Base-by-base conservation (phyloP, 306 rosid genomes). In the Citrullus mucosospermus region DNA sequence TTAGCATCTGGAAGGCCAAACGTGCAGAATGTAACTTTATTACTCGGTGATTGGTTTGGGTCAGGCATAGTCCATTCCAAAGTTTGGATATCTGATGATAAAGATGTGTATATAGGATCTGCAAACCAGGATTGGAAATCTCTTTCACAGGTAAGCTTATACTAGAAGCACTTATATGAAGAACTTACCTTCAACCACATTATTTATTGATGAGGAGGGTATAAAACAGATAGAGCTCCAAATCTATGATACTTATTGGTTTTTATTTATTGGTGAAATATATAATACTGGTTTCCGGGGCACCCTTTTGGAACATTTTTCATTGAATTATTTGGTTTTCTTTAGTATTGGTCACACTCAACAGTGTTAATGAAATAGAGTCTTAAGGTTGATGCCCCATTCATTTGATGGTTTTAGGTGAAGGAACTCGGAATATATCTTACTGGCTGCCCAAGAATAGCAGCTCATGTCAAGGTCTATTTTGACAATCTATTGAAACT, bases 121-220 rank as follows among this genome's bases (percentile, higher is more conserved):
- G 97, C 97, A 50, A 95, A 95, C 81, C 90, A 92, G 85, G 98
- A 95, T 72, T 95, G 98, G 98, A 95, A 95, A 81, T 89, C 97
- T 81, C 96, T 95, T 12, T 88, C 98, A 15, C 98, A 92, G 90
- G 98, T 88, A 83, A 61, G 56, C 81, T 78, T 5, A 39, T 71
- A 22, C 6, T 46, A n/a, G 20, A 70, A 70, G 76, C 7, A 66
- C 13, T 34, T 14, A 63, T 25, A 72, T 75, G 15, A 28, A 71
- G 16, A 75, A 8, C 48, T 41, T 53, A 66, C 48, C 25, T 20
- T 66, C 73, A 38, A 39, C 51, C 73, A 6, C 51, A 38, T 38
- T 66, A 10, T 66, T 36, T 3, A 18, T 22, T 12, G 76, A 54
- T n/a, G 38, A 46, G 36, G 57, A 46, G 9, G 20, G 25, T 43